These are phyloP conservation scores for Rhodomyrtus psidioides DNA, from an alignment of 441 rosid species.

Conservation along the genomic window DNA sequence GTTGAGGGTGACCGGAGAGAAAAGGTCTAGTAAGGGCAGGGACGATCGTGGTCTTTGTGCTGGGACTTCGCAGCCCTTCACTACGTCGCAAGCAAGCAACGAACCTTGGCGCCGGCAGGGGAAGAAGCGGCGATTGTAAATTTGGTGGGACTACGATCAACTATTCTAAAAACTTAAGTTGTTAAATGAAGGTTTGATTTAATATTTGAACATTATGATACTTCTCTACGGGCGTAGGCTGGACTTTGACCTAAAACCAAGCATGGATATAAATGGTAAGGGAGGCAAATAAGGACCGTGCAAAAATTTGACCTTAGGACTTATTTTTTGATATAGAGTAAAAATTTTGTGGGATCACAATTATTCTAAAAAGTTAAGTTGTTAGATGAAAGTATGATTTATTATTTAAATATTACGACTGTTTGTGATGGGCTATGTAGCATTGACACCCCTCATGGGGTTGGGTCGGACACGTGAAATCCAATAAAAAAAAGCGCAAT, in stretches of 20 bases:
- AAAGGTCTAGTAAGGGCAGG: not conserved
- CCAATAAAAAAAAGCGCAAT: too few relatives aligned
- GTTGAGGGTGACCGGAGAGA: not conserved
- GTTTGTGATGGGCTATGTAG: too few relatives aligned
- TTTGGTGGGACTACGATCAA: accelerated
- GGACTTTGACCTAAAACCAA: not conserved
- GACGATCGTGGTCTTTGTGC: not conserved
- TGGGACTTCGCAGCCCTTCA: not conserved
- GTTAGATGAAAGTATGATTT: not conserved
- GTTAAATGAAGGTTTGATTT: accelerated
- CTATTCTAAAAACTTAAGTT: accelerated
- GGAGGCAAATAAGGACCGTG: accelerated
- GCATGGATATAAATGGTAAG: not conserved
- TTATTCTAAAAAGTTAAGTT: not conserved
- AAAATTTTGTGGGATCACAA: accelerated
- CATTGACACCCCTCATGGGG: too few relatives aligned
- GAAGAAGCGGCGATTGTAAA: not conserved
- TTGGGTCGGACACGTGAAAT: too few relatives aligned
- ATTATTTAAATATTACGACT: not conserved
- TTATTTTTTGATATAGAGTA: accelerated
- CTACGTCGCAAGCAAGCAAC: accelerated
- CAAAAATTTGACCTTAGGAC: not conserved
- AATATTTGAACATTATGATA: not conserved
- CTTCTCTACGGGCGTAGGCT: accelerated
- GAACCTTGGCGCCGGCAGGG: not conserved